Conservation (phyloP, 345 rosid species). For the Excoecaria agallocha region DNA sequence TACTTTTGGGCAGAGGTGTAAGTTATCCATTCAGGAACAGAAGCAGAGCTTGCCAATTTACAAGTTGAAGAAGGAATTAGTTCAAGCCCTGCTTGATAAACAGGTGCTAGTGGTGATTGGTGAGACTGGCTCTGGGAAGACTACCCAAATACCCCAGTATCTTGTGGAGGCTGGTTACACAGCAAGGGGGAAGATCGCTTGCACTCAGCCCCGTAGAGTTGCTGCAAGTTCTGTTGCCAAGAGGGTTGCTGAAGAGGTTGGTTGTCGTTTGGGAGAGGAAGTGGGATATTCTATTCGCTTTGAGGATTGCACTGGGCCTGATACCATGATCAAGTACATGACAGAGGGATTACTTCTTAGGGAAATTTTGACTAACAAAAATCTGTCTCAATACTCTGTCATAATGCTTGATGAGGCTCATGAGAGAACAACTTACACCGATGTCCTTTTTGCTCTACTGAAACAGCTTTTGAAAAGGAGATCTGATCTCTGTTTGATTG, state of each 20-base stretch:
- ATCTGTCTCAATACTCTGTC: constrained; percentile 60
- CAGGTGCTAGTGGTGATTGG: constrained; percentile 82
- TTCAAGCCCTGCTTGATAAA: constrained; percentile 84
- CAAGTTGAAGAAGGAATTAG: constrained; percentile 75
- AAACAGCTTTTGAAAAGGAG: constrained; percentile 66
- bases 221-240: constrained; percentile 88
- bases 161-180: constrained; percentile 82
- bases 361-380: constrained; percentile 62
- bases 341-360: constrained; percentile 80
- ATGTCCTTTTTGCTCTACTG: constrained; percentile 69
- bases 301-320: constrained; percentile 85
- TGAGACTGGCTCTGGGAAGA: constrained; percentile 86
- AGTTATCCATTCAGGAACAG: constrained; percentile 87
- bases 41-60: constrained; percentile 89
- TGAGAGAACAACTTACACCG: constrained; percentile 71
- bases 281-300: constrained; percentile 84
- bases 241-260: constrained; percentile 91
- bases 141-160: constrained; percentile 83
- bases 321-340: constrained; percentile 83
- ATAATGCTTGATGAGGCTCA: constrained; percentile 83
- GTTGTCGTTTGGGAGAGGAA: constrained; percentile 80
- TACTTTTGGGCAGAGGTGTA: constrained; percentile 77
- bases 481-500: constrained; percentile 65
- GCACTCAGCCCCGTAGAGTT: constrained; percentile 86
- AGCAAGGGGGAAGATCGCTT: constrained; percentile 69